phyloP scores from a whole-genome alignment of 176 grass and related monocot species.

The Phyllostachys edulis region DNA sequence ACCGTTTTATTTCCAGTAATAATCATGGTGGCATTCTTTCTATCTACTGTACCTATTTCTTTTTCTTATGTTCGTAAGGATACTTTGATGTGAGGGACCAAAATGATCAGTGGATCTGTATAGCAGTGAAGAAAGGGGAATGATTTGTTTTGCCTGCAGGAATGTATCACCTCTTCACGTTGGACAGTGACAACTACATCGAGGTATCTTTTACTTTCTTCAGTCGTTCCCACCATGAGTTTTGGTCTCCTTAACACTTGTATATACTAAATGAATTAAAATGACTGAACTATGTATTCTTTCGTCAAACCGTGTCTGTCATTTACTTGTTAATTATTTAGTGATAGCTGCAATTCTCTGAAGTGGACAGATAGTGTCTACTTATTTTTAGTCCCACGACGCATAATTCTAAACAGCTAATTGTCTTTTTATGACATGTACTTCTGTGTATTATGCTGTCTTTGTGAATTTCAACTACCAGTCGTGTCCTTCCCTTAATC shows the following conservation, averaged over 20 bases:
- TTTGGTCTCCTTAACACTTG: too few species aligned
- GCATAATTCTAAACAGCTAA: neutral
- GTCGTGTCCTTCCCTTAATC: neutral
- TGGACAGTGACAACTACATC: too few species aligned
- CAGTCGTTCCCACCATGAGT: too few species aligned
- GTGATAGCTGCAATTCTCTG: neutral
- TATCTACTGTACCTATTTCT: neutral
- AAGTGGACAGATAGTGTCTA: neutral
- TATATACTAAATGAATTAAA: too few species aligned
- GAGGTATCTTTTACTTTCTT: too few species aligned
- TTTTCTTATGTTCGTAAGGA: slow-evolving; percentile 41
- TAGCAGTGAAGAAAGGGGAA: too few species aligned
- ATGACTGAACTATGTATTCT: too few species aligned
- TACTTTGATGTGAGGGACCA: slow-evolving; percentile 92
- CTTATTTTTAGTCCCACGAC: neutral
- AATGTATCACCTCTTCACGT: too few species aligned
- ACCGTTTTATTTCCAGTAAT: neutral
- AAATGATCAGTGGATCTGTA: slow-evolving; percentile 79
- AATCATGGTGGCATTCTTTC: neutral
- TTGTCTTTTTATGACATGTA: neutral
- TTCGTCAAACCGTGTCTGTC: neutral
- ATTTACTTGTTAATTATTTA: neutral
- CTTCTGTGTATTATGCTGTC: neutral
- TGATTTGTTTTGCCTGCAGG: too few species aligned
- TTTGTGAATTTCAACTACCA: neutral